phyloP scores from a whole-genome alignment of 805 yeast genomes.

The Schwanniomyces sp. region DNA sequence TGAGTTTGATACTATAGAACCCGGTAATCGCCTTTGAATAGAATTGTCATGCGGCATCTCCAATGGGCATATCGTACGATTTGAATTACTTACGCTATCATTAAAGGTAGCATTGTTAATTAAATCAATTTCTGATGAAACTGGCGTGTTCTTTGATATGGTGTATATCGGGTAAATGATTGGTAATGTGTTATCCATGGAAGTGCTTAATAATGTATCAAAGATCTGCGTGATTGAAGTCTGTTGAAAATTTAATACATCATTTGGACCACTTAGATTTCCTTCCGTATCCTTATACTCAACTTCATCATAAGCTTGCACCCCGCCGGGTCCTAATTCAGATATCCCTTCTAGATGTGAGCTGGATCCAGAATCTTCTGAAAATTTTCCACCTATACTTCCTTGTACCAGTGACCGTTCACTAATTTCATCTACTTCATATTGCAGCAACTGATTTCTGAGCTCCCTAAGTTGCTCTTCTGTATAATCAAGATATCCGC shows the following conservation, averaged over 20 bases:
- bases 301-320: background rate
- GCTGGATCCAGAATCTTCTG: background rate
- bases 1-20: constrained; percentile 2
- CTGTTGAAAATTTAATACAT: constrained; percentile 13
- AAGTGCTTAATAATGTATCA: constrained; percentile 28
- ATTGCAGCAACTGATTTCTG: constrained; percentile 1
- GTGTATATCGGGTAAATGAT: constrained; percentile 41
- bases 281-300: background rate
- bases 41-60: background rate
- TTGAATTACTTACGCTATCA: background rate
- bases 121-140: background rate
- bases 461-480: constrained; percentile 31
- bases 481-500: constrained; percentile 38
- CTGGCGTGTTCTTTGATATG: constrained; percentile 5
- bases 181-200: constrained; percentile 20
- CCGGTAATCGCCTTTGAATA: constrained; percentile 4
- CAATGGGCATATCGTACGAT: background rate
- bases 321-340: background rate
- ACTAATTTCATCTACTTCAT: background rate
- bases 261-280: constrained; percentile 9
- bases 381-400: background rate
- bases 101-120: background rate
- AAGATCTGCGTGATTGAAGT: constrained; percentile 25
- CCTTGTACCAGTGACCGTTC: background rate
- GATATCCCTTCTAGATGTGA: background rate